Percentiles rank a stretch among this genome's conserved stretches.
phyloP scores from a whole-genome alignment of 2,329 filamentous ascomycete genomes.

The Alternaria viburni region DNA sequence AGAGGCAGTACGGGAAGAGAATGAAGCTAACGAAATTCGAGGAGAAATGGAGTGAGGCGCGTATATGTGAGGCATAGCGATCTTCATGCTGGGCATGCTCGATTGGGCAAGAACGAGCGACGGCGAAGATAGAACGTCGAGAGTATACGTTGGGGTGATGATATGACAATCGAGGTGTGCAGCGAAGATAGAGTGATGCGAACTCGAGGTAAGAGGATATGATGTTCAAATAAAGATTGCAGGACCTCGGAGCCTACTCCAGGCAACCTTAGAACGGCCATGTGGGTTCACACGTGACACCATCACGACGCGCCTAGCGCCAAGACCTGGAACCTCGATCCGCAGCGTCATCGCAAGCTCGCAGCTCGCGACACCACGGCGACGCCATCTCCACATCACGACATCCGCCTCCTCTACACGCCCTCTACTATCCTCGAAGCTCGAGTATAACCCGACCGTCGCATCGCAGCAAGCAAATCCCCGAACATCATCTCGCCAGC shows the following conservation, averaged over 20 bases:
- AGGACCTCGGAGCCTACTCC: neutral
- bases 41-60: too few relatives aligned
- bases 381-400: slow-evolving; percentile 7
- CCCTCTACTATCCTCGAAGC: neutral
- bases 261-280: neutral
- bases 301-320: neutral
- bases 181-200: too few relatives aligned
- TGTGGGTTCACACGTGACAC: neutral
- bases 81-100: too few relatives aligned
- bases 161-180: too few relatives aligned
- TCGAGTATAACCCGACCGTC: neutral
- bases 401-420: neutral
- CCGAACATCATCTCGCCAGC: neutral
- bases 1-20: too few relatives aligned
- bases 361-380: slow-evolving; percentile 11
- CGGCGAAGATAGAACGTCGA: too few relatives aligned
- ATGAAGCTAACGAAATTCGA: too few relatives aligned
- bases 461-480: neutral
- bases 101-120: too few relatives aligned
- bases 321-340: neutral
- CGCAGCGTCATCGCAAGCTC: slow-evolving; percentile 13
- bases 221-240: neutral
- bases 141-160: too few relatives aligned
- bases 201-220: neutral
- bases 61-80: too few relatives aligned